Conservation (phyloP, 805 yeast species). For the Lachancea dasiensis region DNA sequence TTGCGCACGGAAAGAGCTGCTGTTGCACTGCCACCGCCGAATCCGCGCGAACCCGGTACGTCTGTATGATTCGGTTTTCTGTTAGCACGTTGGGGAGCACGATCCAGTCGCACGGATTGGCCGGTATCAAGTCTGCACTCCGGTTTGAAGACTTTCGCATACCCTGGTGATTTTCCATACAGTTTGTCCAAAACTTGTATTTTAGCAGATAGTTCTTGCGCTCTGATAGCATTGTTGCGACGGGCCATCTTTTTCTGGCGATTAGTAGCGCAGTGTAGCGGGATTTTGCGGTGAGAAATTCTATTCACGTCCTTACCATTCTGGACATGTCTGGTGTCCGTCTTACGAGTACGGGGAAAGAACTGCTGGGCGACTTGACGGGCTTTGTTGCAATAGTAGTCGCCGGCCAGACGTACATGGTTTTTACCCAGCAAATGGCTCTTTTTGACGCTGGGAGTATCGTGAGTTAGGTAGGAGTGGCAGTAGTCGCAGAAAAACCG, state of each 20-base stretch:
- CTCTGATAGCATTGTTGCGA: neutral
- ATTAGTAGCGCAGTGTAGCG: slow-evolving; percentile 11
- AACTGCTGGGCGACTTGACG: slow-evolving; percentile 3
- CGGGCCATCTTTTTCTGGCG: slow-evolving; percentile 7
- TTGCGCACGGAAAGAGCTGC: too few relatives aligned
- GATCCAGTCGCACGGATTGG: slow-evolving; percentile 18
- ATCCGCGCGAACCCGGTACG: too few relatives aligned
- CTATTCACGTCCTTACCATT: neutral
- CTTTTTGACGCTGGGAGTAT: slow-evolving; percentile 77
- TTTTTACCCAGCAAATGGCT: slow-evolving; percentile 74
- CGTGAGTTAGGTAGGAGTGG: slow-evolving; percentile 77
- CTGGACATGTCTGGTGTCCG: slow-evolving; percentile 4
- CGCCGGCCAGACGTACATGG: slow-evolving; percentile 65
- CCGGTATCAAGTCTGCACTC: slow-evolving; percentile 27
- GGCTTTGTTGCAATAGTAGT: slow-evolving; percentile 55
- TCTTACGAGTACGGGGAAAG: neutral
- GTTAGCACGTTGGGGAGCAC: slow-evolving; percentile 29
- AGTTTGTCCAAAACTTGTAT: slow-evolving; percentile 11
- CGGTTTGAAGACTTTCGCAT: slow-evolving; percentile 24
- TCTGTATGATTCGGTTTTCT: neutral
- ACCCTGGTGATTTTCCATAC: slow-evolving; percentile 31
- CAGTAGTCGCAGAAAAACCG: slow-evolving; percentile 85
- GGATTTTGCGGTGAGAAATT: slow-evolving; percentile 3
- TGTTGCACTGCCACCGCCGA: neutral
- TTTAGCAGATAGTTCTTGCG: neutral